Base-by-base conservation (phyloP, 257 asterid genomes). In the Penstemon davidsonii region DNA sequence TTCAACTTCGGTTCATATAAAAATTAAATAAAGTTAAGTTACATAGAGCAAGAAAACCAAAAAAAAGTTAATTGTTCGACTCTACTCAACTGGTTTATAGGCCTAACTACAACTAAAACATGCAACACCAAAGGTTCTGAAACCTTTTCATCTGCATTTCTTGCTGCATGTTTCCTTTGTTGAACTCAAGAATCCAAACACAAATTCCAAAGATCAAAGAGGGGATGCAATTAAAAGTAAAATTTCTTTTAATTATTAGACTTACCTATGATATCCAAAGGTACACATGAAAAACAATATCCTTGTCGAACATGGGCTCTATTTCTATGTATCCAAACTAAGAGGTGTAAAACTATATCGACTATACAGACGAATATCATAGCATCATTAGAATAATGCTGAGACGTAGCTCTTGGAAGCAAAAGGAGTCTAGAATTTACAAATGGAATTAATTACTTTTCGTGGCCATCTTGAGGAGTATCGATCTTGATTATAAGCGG, bases 401-500 rank as follows among this genome's bases (percentile, higher is more conserved):
- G 67, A 57, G 58, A 60, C 38, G 69, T 51, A 63, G 47, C 66
- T 5, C 13, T 63, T 58, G 36, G 45, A 58, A 58, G 58, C 41
- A 62, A 61, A 66, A 41, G 79, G 13, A 79, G 71, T 41, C 55
- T 59, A 78, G 86, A 83, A 83, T 86, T 78, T 83, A 88, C 92
- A 86, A 55, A 52, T 10, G 55, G 39, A 53, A 58, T 15, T 71
- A 73, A 42, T 80, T 86, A 88, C 59, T 78, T 71, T 68, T 84
- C 88, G 6, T 87, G 90, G 62, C 60, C 60, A 63, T 80, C 92
- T 80, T 83, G 81, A 54, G 80, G 63, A 38, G 80, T 15, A 67
- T 88, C 96, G 8, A 94, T 87, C 84, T 82, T 79, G 66, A 87
- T 73, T 72, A 94, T 78, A 73, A 91, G 87, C 0, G 98, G 95